These are phyloP conservation scores for Croton setiger DNA, from an alignment of 441 rosid species.

Conservation along the genomic window DNA sequence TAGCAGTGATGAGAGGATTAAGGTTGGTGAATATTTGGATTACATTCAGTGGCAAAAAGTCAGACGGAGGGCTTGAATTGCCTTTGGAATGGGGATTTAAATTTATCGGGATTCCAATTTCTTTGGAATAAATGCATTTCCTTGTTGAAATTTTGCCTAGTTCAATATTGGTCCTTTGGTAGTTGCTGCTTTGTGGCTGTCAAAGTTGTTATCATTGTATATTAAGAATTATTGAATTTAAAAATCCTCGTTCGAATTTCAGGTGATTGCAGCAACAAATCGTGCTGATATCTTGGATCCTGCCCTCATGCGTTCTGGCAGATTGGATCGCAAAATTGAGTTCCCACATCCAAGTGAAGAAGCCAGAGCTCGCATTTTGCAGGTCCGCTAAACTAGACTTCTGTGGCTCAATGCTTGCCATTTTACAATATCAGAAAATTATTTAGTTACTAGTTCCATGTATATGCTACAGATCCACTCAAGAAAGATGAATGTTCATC, in stretches of 20 bases:
- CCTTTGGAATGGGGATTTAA: not conserved
- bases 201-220: not conserved
- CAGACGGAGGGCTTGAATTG: not conserved
- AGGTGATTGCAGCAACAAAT: constrained; percentile 98
- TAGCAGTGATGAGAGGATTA: constrained; percentile 92
- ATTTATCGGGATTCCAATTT: not conserved
- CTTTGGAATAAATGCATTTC: not conserved
- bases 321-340: constrained; percentile 97
- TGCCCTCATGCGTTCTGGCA: constrained; percentile 97
- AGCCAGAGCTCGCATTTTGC: constrained; percentile 97
- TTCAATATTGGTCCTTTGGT: not conserved
- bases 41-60: not conserved
- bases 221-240: not conserved
- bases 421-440: not conserved
- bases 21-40: constrained; percentile 38
- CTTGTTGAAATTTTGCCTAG: not conserved
- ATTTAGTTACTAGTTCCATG: not conserved
- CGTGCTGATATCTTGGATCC: constrained; percentile 96
- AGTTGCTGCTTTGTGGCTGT: not conserved
- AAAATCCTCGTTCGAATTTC: constrained; percentile 13
- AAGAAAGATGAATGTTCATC: constrained; percentile 95
- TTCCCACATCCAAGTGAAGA: constrained; percentile 98
- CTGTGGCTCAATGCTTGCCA: not conserved
- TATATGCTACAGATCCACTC: constrained; percentile 71
- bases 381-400: constrained; percentile 34